Evolutionary conservation across 768 basidiomycete genomes (phyloP).

Genomic region (Coprinopsis cinerea): DNA sequence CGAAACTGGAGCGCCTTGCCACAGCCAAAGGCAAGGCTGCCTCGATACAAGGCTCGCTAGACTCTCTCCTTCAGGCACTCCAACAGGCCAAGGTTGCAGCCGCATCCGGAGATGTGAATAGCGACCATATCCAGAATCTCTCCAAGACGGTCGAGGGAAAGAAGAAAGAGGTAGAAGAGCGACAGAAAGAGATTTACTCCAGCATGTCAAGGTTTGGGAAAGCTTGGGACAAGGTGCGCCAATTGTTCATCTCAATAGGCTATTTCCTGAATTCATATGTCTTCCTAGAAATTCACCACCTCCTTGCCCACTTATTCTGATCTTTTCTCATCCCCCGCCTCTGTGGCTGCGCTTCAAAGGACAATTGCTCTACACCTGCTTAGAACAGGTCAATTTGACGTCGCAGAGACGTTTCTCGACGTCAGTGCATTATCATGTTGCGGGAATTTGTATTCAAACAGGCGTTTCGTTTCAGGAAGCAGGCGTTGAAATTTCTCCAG

Average conservation of each 20-base stretch:
- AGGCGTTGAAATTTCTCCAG: slow-evolving; percentile 45
- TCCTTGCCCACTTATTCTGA: slow-evolving; percentile 60
- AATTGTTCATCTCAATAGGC: neutral
- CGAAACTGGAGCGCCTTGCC: slow-evolving; percentile 65
- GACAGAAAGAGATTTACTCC: slow-evolving; percentile 83
- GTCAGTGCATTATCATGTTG: slow-evolving; percentile 39
- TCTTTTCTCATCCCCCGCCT: slow-evolving; percentile 57
- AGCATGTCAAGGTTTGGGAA: slow-evolving; percentile 77
- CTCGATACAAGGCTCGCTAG: slow-evolving; percentile 55
- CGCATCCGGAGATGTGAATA: slow-evolving; percentile 40
- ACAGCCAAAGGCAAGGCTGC: slow-evolving; percentile 47
- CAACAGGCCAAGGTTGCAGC: slow-evolving; percentile 49
- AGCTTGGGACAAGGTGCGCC: slow-evolving; percentile 80
- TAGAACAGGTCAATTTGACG: slow-evolving; percentile 75
- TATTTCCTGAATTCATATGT: neutral
- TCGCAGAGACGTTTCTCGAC: slow-evolving; percentile 68
- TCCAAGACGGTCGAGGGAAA: slow-evolving; percentile 54
- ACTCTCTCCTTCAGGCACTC: slow-evolving; percentile 55
- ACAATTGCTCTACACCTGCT: slow-evolving; percentile 74
- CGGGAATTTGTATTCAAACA: neutral
- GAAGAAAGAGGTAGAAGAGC: slow-evolving; percentile 84
- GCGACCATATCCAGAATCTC: slow-evolving; percentile 45
- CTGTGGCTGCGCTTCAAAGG: slow-evolving; percentile 56
- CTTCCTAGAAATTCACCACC: slow-evolving; percentile 57
- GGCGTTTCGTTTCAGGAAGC: slow-evolving; percentile 50